Evolutionary conservation across 2,329 filamentous ascomycete species (phyloP).

Genomic region (Colletotrichum australisinense): DNA sequence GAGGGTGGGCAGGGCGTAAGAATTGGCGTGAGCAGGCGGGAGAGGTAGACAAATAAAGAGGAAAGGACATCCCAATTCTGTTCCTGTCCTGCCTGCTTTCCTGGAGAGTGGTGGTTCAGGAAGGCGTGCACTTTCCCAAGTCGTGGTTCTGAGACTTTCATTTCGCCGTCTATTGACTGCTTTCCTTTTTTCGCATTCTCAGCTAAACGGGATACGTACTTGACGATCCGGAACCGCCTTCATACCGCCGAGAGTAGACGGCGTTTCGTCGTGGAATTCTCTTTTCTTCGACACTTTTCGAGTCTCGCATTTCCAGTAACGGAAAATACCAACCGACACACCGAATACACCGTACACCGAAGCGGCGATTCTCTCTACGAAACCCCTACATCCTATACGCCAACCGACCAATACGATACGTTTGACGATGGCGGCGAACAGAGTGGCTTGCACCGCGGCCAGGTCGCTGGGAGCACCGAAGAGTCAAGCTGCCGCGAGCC

Average conservation of each 20-base stretch:
- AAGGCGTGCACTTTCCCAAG: neutral
- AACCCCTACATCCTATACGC: neutral
- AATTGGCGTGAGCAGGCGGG: conserved; percentile 16
- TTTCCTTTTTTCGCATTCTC: neutral
- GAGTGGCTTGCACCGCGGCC: conserved; percentile 12
- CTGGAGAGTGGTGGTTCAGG: neutral
- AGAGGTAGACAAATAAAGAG: conserved; percentile 26
- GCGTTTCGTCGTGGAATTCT: neutral
- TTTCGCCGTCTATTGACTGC: neutral
- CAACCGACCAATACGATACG: conserved; percentile 29
- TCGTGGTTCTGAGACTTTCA: neutral
- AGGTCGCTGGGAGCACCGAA: conserved; percentile 18
- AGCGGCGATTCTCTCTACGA: neutral
- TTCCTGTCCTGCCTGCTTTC: conserved; percentile 17
- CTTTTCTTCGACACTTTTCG: neutral
- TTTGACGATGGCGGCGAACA: conserved; percentile 39
- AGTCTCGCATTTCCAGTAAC: neutral
- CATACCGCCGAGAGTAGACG: neutral
- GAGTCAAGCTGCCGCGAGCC: conserved; percentile 11
- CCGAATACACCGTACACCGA: neutral
- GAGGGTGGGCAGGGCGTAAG: neutral
- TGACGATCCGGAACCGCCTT: neutral
- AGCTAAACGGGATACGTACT: neutral
- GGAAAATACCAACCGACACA: neutral
- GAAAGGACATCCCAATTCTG: neutral